phyloP scores from a whole-genome alignment of 2,329 filamentous ascomycete species.

The Lachnellula hyalina region DNA sequence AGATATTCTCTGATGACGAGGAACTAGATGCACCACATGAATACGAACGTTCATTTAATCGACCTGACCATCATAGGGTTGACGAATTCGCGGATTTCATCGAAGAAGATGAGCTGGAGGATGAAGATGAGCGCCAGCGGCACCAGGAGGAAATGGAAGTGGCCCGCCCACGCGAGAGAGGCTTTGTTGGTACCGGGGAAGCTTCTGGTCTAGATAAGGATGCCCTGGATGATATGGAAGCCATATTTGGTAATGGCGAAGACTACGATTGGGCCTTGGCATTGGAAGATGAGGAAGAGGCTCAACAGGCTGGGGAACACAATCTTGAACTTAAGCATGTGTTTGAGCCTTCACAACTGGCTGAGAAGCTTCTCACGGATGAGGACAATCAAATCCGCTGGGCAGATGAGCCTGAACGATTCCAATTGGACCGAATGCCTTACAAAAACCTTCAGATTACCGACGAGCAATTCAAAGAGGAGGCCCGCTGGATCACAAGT shows the following conservation, averaged over 20 bases:
- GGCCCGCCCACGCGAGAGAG: slow-evolving; percentile 69
- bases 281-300: slow-evolving; percentile 79
- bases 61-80: slow-evolving; percentile 48
- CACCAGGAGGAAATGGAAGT: slow-evolving; percentile 85
- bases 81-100: slow-evolving; percentile 96
- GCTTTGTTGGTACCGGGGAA: slow-evolving; percentile 66
- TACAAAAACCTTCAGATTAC: slow-evolving; percentile 79
- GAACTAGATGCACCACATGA: slow-evolving; percentile 59
- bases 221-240: slow-evolving; percentile 90
- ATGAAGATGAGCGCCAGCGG: slow-evolving; percentile 70
- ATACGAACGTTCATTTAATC: slow-evolving; percentile 32
- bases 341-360: slow-evolving; percentile 92
- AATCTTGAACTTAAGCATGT: slow-evolving; percentile 93
- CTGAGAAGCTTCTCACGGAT: slow-evolving; percentile 91
- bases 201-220: slow-evolving; percentile 85
- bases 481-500: slow-evolving; percentile 86
- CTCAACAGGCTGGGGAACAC: slow-evolving; percentile 72
- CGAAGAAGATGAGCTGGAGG: slow-evolving; percentile 87
- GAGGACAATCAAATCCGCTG: slow-evolving; percentile 88
- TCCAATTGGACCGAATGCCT: slow-evolving; percentile 83
- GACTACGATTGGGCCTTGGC: slow-evolving; percentile 95
- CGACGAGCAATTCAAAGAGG: slow-evolving; percentile 82
- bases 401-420: slow-evolving; percentile 86
- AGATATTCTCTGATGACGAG: slow-evolving; percentile 96
- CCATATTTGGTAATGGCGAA: slow-evolving; percentile 90